Percentiles rank a stretch among this genome's conserved stretches.
phyloP scores from a whole-genome alignment of 768 basidiomycete genomes.

The Lentinula lateritia region DNA sequence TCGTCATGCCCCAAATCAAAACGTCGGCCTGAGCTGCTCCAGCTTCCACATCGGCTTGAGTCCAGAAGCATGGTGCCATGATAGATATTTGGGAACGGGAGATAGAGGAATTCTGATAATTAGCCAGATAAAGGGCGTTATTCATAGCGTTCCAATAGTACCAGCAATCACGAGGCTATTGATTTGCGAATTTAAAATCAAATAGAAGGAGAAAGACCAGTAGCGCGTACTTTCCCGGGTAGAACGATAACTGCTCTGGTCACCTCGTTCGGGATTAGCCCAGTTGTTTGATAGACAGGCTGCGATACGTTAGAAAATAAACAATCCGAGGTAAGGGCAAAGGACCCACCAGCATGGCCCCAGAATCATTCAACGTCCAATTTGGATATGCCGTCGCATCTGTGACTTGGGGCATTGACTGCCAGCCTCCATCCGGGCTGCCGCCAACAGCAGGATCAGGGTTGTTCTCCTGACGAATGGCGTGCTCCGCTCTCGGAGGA shows the following conservation, averaged over 20 bases:
- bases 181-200: background rate
- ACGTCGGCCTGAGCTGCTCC: background rate
- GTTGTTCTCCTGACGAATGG: background rate
- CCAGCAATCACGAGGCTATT: slow-evolving; percentile 10
- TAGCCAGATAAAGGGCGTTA: slow-evolving; percentile 4
- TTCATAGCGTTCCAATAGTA: slow-evolving; percentile 9
- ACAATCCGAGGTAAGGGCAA: too few species aligned
- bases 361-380: slow-evolving; percentile 1
- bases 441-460: slow-evolving; percentile 5
- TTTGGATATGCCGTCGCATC: slow-evolving; percentile 7
- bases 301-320: background rate
- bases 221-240: slow-evolving; percentile 4
- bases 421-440: slow-evolving; percentile 5
- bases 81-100: slow-evolving; percentile 4
- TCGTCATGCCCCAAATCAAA: slow-evolving; percentile 4
- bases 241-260: slow-evolving; percentile 7
- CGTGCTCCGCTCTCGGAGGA: background rate
- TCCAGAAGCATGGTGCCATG: slow-evolving; percentile 9
- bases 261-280: slow-evolving; percentile 2
- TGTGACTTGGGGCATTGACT: slow-evolving; percentile 1
- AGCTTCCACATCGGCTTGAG: slow-evolving; percentile 2
- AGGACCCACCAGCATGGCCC: background rate
- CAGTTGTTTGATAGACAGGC: slow-evolving; percentile 9
- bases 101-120: background rate
- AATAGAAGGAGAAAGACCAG: background rate